These are phyloP conservation scores for Fusarium oxysporum DNA, from an alignment of 2,329 filamentous ascomycete genomes.

Conservation along the genomic window DNA sequence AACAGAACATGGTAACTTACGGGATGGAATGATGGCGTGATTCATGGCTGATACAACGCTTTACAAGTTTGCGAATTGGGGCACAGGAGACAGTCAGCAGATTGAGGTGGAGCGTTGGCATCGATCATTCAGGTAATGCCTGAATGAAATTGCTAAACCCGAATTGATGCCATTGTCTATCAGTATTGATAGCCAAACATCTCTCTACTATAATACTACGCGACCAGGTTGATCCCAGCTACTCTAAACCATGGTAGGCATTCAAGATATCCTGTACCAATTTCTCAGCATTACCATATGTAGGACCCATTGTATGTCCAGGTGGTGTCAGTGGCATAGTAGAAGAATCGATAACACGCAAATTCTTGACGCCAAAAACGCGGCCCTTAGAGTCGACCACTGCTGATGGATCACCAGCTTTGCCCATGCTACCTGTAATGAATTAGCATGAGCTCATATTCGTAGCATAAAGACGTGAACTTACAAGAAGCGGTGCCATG, in stretches of 20 bases:
- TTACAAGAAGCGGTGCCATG: background rate
- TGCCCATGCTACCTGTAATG: background rate
- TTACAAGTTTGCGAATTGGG: background rate
- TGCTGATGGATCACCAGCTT: background rate
- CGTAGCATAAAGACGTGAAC: rapidly evolving
- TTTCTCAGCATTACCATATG: slow-evolving; percentile 1
- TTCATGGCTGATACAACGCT: background rate
- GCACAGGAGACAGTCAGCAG: background rate
- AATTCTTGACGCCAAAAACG: background rate
- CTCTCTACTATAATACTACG: background rate
- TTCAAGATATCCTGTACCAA: background rate
- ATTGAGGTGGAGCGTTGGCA: background rate
- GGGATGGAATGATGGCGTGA: background rate
- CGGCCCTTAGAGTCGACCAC: background rate
- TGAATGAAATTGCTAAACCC: background rate
- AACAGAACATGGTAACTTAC: no score
- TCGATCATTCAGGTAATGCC: background rate
- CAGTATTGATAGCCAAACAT: no score
- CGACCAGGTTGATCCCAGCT: background rate
- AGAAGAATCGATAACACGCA: background rate
- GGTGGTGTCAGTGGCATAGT: background rate
- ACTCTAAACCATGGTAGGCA: background rate
- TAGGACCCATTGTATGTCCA: slow-evolving; percentile 3
- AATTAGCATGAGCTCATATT: background rate
- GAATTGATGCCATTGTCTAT: background rate